phyloP scores from a whole-genome alignment of 805 yeast species.

The Schwanniomyces pseudopolymorphus region DNA sequence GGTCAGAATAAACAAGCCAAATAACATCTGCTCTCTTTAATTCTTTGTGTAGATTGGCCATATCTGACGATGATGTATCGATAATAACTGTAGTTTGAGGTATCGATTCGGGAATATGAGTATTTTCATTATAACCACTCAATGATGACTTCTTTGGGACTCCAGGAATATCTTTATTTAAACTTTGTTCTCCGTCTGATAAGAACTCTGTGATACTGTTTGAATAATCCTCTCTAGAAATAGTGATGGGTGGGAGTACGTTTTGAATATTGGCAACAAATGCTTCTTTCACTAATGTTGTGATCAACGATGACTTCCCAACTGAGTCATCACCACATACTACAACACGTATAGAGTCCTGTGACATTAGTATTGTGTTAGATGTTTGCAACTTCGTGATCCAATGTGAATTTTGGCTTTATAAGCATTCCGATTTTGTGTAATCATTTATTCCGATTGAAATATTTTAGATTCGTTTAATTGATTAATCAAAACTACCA shows the following conservation, averaged over 20 bases:
- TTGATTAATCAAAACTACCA: not conserved
- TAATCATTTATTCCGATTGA: not conserved
- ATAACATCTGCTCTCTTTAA: constrained; percentile 85
- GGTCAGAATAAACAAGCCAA: constrained; percentile 93
- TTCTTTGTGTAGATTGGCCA: constrained; percentile 61
- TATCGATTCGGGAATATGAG: constrained; percentile 26
- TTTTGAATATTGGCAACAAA: constrained; percentile 76
- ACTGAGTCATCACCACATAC: constrained; percentile 95
- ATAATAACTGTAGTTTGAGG: constrained; percentile 63
- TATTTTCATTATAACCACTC: constrained; percentile 3
- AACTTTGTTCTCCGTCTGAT: not conserved
- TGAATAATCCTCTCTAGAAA: constrained; percentile 65
- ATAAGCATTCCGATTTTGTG: not conserved
- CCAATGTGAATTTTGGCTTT: not conserved
- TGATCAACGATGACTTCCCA: constrained; percentile 78
- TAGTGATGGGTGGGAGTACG: constrained; percentile 78
- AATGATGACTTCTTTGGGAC: not conserved
- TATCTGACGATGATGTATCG: constrained; percentile 76
- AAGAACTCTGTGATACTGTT: constrained; percentile 23
- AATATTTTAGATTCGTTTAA: not conserved
- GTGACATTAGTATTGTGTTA: constrained; percentile 10
- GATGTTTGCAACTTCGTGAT: not conserved
- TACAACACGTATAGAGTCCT: constrained; percentile 70
- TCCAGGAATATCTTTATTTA: not conserved
- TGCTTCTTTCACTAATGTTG: constrained; percentile 78